Conservation (phyloP, 2,329 filamentous ascomycete species). For the Ophiocordyceps robertsii region DNA sequence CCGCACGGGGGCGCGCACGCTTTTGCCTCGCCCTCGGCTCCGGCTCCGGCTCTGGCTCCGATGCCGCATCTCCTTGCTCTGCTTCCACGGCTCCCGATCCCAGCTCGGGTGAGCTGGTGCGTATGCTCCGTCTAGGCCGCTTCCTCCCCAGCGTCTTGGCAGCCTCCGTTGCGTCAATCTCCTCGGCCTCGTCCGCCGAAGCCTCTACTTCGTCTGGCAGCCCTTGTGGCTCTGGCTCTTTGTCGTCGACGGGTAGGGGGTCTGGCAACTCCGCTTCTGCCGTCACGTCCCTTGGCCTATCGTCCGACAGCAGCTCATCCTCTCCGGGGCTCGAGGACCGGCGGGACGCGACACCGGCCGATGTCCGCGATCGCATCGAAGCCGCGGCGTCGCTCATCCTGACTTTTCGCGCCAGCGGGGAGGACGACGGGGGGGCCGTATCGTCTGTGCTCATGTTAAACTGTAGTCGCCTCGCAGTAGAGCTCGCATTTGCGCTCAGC, state of each 20-base stretch:
- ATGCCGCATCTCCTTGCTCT: conserved; percentile 3
- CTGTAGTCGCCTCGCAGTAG: conserved; percentile 27
- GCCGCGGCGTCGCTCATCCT: conserved; percentile 19
- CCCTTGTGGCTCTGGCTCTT: conserved; percentile 6
- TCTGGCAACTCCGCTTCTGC: conserved; percentile 2
- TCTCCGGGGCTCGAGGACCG: conserved; percentile 7
- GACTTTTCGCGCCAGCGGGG: conserved; percentile 29
- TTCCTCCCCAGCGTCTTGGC: conserved; percentile 29
- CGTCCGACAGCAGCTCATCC: conserved; percentile 21
- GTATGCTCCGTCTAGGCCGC: conserved; percentile 23
- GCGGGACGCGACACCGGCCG: background rate
- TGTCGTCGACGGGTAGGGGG: background rate
- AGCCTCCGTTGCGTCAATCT: conserved; percentile 28
- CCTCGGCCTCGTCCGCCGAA: conserved; percentile 24
- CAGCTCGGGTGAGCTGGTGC: conserved; percentile 26
- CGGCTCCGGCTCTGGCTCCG: conserved; percentile 12
- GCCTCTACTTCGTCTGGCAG: conserved; percentile 7
- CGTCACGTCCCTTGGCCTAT: conserved; percentile 1
- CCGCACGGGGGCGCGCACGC: conserved; percentile 6
- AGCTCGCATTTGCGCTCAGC: conserved; percentile 20
- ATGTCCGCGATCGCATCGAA: conserved; percentile 17
- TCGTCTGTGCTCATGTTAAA: conserved; percentile 20
- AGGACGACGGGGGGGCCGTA: conserved; percentile 18
- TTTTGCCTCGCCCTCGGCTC: conserved; percentile 14
- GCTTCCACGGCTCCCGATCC: conserved; percentile 20